A percentile compares a stretch with the other conserved stretches of the same genome.
Conservation (phyloP, 179 eudicot genomes). For the Drosera spatulata region DNA sequence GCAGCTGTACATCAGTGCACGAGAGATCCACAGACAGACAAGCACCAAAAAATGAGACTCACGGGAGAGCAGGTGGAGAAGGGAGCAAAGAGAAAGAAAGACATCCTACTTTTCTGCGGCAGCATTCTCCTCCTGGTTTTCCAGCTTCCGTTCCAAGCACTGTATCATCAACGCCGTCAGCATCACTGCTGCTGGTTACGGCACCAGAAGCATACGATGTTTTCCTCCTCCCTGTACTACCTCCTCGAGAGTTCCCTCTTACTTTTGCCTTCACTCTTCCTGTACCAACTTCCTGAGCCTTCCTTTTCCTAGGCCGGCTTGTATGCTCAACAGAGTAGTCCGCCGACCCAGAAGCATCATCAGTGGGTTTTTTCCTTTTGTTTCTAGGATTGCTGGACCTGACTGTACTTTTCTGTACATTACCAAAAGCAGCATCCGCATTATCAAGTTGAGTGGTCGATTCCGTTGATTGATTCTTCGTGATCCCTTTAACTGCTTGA, state of each 20-base stretch:
- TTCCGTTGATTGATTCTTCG: conserved; percentile 34
- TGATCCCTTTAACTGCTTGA: conserved; percentile 72
- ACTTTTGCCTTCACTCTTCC: conserved; percentile 18
- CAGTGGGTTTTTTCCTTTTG: conserved; percentile 16
- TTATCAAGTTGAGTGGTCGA: conserved; percentile 20
- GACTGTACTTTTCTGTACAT: conserved; percentile 30
- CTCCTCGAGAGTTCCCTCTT: conserved; percentile 21
- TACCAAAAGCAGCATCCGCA: conserved; percentile 18
- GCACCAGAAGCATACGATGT: conserved; percentile 17
- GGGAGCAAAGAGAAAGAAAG: background rate
- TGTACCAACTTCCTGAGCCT: conserved; percentile 10
- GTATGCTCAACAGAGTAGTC: conserved; percentile 12
- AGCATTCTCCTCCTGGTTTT: conserved; percentile 15
- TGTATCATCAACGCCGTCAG: conserved; percentile 18
- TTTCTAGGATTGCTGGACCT: conserved; percentile 12
- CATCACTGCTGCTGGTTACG: conserved; percentile 26
- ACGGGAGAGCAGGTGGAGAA: background rate
- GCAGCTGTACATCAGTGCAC: too few relatives aligned
- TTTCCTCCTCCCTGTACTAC: conserved; percentile 30
- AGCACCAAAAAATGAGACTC: background rate
- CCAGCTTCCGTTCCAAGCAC: conserved; percentile 26
- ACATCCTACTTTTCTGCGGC: conserved; percentile 55
- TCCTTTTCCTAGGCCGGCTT: conserved; percentile 23
- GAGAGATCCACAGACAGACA: background rate
- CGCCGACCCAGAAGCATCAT: conserved; percentile 10